Percentiles rank a stretch among this genome's conserved stretches.
These are phyloP conservation scores for Talaromyces liani DNA, from an alignment of 495 filamentous ascomycete genomes.

Conservation along the genomic window DNA sequence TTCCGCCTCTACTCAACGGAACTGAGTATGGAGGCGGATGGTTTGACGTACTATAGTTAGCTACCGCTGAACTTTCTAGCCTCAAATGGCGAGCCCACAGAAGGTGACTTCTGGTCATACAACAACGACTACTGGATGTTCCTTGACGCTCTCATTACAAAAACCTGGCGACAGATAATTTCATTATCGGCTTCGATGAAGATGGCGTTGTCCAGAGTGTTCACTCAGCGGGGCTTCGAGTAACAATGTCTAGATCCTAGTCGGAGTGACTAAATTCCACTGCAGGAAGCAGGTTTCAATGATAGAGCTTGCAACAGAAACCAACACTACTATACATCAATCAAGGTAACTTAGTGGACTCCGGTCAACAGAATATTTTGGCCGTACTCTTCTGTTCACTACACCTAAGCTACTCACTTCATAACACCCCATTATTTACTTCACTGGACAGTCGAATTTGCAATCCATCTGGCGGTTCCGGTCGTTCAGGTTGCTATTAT, in stretches of 20 bases:
- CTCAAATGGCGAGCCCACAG: neutral
- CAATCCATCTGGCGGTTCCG: too few relatives aligned
- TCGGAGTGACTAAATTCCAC: neutral
- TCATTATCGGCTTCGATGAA: neutral
- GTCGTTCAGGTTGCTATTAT: too few relatives aligned
- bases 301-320: too few relatives aligned
- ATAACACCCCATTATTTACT: too few relatives aligned
- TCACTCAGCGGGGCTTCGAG: neutral
- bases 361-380: too few relatives aligned
- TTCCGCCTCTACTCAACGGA: conserved; percentile 2
- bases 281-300: neutral
- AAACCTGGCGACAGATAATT: neutral
- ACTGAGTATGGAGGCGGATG: neutral
- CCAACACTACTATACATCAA: too few relatives aligned
- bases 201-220: neutral
- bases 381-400: too few relatives aligned
- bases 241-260: neutral
- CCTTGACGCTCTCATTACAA: neutral
- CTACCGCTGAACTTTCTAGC: conserved; percentile 1
- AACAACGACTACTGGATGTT: neutral
- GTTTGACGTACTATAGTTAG: neutral
- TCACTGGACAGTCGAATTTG: too few relatives aligned
- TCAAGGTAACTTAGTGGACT: too few relatives aligned
- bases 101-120: neutral
- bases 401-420: too few relatives aligned